Evolutionary conservation across 225 moss, liverwort and hornwort species (phyloP).

Genomic region (Thuidium tamariscinum): DNA sequence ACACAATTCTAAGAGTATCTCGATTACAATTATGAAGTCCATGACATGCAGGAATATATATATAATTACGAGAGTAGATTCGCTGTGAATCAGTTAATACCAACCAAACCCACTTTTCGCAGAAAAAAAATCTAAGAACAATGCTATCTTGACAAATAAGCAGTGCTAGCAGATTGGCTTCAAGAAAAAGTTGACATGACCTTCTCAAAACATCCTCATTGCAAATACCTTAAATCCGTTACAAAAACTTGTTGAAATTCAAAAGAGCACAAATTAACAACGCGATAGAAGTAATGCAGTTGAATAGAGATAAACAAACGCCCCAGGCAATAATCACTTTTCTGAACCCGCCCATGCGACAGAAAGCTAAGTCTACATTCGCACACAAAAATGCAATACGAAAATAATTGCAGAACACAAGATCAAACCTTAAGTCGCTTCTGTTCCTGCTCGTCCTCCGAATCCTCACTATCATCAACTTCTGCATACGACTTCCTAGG

Average conservation of each 20-base stretch:
- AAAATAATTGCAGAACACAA: background rate
- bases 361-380: background rate
- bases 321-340: background rate
- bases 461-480: slow-evolving; percentile 88
- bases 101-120: background rate
- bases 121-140: background rate
- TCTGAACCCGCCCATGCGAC: background rate
- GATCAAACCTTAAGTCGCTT: slow-evolving; percentile 87
- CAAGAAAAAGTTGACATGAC: background rate
- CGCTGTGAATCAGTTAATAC: background rate
- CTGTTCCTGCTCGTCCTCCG: slow-evolving; percentile 77
- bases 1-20: background rate
- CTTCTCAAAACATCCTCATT: background rate
- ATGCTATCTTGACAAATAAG: background rate
- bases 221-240: background rate
- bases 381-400: background rate
- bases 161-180: background rate
- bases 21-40: background rate
- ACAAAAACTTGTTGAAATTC: background rate
- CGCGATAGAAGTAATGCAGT: background rate
- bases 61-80: background rate
- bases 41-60: background rate
- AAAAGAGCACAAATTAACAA: background rate
- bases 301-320: background rate
- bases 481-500: slow-evolving; percentile 98